Base-by-base conservation (phyloP, 1,139 yeast genomes). In the Diutina mesorugosa region DNA sequence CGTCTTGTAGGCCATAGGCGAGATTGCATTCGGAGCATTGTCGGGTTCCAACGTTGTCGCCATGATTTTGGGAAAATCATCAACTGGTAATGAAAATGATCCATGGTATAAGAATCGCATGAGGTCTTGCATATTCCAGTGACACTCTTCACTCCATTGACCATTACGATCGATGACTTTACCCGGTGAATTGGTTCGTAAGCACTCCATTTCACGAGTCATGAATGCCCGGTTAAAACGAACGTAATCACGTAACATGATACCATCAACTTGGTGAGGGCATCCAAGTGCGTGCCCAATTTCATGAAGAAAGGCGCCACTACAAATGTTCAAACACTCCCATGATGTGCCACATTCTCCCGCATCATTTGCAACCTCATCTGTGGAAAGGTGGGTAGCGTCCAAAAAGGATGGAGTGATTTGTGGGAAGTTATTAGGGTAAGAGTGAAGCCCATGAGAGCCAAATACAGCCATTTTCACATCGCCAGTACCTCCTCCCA, bases 281-380 rank as follows among this genome's bases (percentile, higher is more conserved):
- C 95, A 87, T 0, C 97, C 97, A 50, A 91, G 73, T 35, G 81
- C 72, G 67, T 93, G 98, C 2, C 99, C 98, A 57, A 90, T 85
- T 67, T 93, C 98, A 67, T 93, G 99, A 87, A 91, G 78, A 64
- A 90, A 90, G 0, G 98, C 98, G 51, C 99, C 98, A 66, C 89
- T 69, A 1, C 97, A 90, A 51, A 93, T 79, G 60, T 87, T 86
- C 51, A 87, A 71, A 64, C 96, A 88, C 68, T 90, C 97, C 97
- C 97, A 93, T 57, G 86, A 79, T 1, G 96, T 81, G 1, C 95
- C 89, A 67, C 96, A 87, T 66, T 90, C 86, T 63, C 82, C 80
- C 60, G 86, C 77, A 67, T 93, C 99, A 66, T 93, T 90, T 8
- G 96, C 97, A 8, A 91, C 97, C 61, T 88, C 90, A 1, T 66